Evolutionary conservation across 1,284 basidiomycete genomes (phyloP).

Genomic region (Termitomyces sp.): DNA sequence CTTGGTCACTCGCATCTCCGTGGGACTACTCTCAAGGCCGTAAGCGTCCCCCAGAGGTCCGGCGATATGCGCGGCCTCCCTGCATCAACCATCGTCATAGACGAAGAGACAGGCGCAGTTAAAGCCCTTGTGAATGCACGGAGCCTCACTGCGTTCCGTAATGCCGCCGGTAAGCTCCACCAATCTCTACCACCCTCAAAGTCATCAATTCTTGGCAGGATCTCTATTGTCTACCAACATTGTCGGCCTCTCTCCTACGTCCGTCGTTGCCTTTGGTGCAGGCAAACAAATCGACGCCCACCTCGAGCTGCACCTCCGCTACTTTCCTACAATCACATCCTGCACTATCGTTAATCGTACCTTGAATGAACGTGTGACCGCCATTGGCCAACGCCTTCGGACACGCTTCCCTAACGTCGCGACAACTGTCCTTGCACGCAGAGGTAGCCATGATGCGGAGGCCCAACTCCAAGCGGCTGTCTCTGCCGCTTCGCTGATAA

Average conservation of each 20-base stretch:
- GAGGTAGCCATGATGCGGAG: not conserved
- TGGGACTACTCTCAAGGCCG: constrained; percentile 64
- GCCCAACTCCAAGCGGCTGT: constrained; percentile 26
- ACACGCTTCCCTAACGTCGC: constrained; percentile 34
- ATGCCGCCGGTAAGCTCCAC: constrained; percentile 62
- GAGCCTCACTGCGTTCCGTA: constrained; percentile 72
- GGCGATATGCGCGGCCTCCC: constrained; percentile 56
- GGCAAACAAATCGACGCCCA: constrained; percentile 69
- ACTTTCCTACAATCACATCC: constrained; percentile 49
- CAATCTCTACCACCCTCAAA: not conserved
- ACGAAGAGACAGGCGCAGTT: constrained; percentile 62
- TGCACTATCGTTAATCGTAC: constrained; percentile 66
- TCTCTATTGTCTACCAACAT: constrained; percentile 66
- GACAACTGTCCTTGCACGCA: constrained; percentile 19
- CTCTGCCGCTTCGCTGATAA: constrained; percentile 47
- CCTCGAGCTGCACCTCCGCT: constrained; percentile 54
- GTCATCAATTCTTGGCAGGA: constrained; percentile 35
- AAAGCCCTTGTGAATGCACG: constrained; percentile 75
- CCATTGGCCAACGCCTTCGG: constrained; percentile 38
- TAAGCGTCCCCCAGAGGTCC: constrained; percentile 52
- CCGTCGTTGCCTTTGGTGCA: constrained; percentile 69
- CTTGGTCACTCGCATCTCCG: constrained; percentile 26
- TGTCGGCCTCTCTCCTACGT: constrained; percentile 40
- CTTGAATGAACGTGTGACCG: constrained; percentile 43
- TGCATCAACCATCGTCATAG: constrained; percentile 70